Base-by-base conservation (phyloP, 106 monocot genomes). In the Allium fistulosum region DNA sequence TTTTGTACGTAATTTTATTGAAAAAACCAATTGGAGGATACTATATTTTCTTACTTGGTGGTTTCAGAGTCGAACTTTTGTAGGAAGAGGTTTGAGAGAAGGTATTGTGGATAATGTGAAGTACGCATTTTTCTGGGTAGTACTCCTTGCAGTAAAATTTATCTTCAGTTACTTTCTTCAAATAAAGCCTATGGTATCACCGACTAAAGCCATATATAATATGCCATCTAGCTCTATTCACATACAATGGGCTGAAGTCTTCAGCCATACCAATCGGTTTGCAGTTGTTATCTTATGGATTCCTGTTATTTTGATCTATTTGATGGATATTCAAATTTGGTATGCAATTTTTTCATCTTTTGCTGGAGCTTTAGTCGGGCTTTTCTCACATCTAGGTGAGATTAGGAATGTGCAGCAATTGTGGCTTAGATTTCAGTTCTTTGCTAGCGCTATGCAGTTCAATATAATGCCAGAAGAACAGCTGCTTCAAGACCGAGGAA, bases 281-380 rank as follows among this genome's bases (percentile, higher is more conserved):
- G 91, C 88, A 2, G 81, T 88, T 11, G 72, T 83, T 7, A 18
- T 96, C 58, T 62, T 91, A 55, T 96, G 96, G 96, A 22, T 88
- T 1, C 96, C 96, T 15, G 96, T 96, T 4, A 80, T 96, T 18
- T 65, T 96, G 59, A 86, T 96, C 15, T 96, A 96, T 63, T 76
- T 96, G 2, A 91, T 96, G 96, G 96, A 96, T 66, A 86, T 88
- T 62, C 83, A 83, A 62, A 96, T 96, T n/a, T 96, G 96, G 96
- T 96, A 96, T 61, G 68, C 96, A 6, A 88, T 96, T 63, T 88
- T 96, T 66, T 96, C 96, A 3, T 83, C 96, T 2, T 26, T 88
- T 46, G 83, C 68, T 11, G 96, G 96, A 49, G 96, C 82, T 12
- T 66, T 88, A 26, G 91, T 92, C 8, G 96, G 96, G 37, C 78